These are phyloP conservation scores for Persicaria tinctoria DNA, from an alignment of 148 eudicot species.

Conservation along the genomic window DNA sequence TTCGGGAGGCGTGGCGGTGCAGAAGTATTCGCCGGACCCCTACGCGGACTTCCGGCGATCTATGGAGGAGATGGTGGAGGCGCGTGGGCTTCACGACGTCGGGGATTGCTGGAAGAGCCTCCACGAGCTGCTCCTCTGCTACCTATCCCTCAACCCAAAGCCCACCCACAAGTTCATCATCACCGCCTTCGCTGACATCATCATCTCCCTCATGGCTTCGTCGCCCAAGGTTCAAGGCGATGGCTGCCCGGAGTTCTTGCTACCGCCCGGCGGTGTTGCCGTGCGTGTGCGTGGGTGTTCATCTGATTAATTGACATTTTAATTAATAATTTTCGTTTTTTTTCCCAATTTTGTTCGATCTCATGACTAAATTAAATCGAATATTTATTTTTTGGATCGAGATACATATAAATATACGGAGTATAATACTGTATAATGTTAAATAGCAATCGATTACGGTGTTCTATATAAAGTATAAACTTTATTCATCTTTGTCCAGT, in stretches of 20 bases:
- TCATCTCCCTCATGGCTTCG: not conserved
- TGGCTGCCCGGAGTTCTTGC: not conserved
- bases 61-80: constrained; percentile 11
- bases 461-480: too few relatives aligned
- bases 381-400: too few relatives aligned
- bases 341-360: too few relatives aligned
- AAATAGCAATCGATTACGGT: too few relatives aligned
- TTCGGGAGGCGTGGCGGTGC: not conserved
- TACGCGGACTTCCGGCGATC: constrained; percentile 7
- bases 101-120: not conserved
- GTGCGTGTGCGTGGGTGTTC: not conserved
- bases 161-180: not conserved
- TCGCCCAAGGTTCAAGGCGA: not conserved
- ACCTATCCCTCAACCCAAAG: constrained; percentile 7
- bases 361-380: too few relatives aligned
- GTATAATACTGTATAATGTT: too few relatives aligned
- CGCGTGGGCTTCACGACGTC: constrained; percentile 6
- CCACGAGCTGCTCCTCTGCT: constrained; percentile 3
- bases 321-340: too few relatives aligned
- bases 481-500: too few relatives aligned
- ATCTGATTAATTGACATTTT: not conserved
- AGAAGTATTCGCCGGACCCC: not conserved
- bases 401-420: too few relatives aligned
- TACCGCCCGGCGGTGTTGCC: not conserved
- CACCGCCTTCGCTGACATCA: constrained; percentile 6